phyloP scores from a whole-genome alignment of 179 eudicot species.

The Nepenthes alata region DNA sequence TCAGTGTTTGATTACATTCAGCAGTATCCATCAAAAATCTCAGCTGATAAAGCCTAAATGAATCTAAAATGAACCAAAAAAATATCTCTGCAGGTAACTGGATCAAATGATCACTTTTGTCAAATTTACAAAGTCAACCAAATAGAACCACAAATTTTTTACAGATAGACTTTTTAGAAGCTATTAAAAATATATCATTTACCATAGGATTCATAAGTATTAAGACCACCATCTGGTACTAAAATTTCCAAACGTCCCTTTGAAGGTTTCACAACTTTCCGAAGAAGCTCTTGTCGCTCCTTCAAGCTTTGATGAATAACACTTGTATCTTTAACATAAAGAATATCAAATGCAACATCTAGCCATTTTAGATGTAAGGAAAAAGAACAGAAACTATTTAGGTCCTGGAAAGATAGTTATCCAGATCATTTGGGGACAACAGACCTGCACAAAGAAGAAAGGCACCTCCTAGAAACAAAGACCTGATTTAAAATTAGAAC shows the following conservation, averaged over 20 bases:
- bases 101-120: not conserved
- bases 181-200: not conserved
- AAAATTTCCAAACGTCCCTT: slow-evolving; percentile 68
- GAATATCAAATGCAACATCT: slow-evolving; percentile 89
- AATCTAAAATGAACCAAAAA: no score
- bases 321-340: slow-evolving; percentile 89
- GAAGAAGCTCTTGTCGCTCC: slow-evolving; percentile 71
- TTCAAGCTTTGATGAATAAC: slow-evolving; percentile 85
- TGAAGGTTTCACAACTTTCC: slow-evolving; percentile 63
- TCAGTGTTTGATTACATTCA: no score
- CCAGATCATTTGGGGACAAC: not conserved
- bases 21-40: not conserved
- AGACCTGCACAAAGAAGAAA: not conserved
- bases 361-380: slow-evolving; percentile 27
- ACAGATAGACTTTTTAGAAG: not conserved
- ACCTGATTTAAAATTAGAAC: slow-evolving; percentile 1
- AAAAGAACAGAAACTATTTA: slow-evolving; percentile 1
- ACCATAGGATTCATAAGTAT: slow-evolving; percentile 42
- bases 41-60: no score
- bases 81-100: not conserved
- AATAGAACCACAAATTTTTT: not conserved
- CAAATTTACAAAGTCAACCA: not conserved
- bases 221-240: slow-evolving; percentile 70
- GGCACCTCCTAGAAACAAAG: not conserved
- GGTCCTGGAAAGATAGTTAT: not conserved